Percentiles rank a stretch among this genome's conserved stretches.
phyloP scores from a whole-genome alignment of 768 basidiomycete species.

The Gymnopilus junonius region DNA sequence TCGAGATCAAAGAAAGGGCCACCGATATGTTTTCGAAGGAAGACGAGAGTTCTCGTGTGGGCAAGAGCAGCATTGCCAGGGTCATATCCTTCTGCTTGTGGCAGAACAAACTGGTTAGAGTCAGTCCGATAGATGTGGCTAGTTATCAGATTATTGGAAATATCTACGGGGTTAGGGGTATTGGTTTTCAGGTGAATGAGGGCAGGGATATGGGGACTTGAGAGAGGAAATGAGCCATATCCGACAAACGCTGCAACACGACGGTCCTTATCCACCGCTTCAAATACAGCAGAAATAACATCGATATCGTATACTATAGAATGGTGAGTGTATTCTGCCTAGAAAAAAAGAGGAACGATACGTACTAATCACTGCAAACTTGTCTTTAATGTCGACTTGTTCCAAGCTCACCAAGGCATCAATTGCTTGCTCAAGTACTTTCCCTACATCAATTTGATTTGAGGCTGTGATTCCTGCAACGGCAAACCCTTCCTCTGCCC shows the following conservation, averaged over 20 bases:
- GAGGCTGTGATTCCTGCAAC: constrained; percentile 41
- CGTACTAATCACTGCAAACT: constrained; percentile 49
- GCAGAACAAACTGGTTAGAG: constrained; percentile 48
- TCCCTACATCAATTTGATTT: constrained; percentile 26
- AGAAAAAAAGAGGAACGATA: background rate
- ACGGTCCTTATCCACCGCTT: constrained; percentile 31
- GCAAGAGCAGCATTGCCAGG: constrained; percentile 46
- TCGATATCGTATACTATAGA: constrained; percentile 37
- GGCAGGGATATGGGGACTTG: constrained; percentile 34
- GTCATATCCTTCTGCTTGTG: constrained; percentile 43
- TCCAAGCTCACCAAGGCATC: constrained; percentile 38
- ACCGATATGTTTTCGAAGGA: constrained; percentile 47
- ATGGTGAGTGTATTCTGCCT: background rate
- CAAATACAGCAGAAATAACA: constrained; percentile 30
- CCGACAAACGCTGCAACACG: constrained; percentile 40
- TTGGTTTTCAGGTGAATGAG: constrained; percentile 39
- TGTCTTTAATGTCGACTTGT: constrained; percentile 45
- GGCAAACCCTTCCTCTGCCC: constrained; percentile 59
- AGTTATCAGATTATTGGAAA: constrained; percentile 24
- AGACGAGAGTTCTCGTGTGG: constrained; percentile 50
- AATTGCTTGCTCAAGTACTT: constrained; percentile 35
- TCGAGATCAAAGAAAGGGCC: constrained; percentile 62
- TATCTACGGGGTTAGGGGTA: constrained; percentile 23
- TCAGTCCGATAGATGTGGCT: constrained; percentile 33
- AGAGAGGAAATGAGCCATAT: constrained; percentile 35